Conservation (phyloP, 345 rosid genomes). For the Pistacia vera region DNA sequence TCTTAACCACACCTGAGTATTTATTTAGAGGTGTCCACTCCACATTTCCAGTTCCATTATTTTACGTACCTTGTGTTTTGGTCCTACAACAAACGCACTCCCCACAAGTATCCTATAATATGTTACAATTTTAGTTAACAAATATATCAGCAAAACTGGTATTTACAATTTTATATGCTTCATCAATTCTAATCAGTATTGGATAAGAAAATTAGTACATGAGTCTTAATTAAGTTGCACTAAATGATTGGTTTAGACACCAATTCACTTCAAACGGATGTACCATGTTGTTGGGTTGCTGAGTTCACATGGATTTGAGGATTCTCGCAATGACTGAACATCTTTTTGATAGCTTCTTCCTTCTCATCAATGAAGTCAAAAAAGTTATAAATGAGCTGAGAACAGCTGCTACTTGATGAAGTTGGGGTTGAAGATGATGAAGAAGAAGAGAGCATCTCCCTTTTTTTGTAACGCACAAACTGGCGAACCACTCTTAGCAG, state of each 20-base stretch:
- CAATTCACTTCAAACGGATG: not conserved
- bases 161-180: conserved; percentile 7
- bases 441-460: conserved; percentile 28
- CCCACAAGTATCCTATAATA: too few relatives aligned
- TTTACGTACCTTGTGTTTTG: too few relatives aligned
- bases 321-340: conserved; percentile 46
- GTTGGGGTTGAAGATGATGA: conserved; percentile 17
- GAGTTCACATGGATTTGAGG: conserved; percentile 31
- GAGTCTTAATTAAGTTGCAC: not conserved
- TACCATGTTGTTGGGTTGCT: conserved; percentile 5
- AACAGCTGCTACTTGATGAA: conserved; percentile 32
- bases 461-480: conserved; percentile 52
- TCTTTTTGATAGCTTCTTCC: conserved; percentile 78
- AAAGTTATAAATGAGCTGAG: conserved; percentile 49
- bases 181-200: not conserved
- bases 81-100: too few relatives aligned
- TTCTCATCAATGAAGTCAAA: conserved; percentile 76
- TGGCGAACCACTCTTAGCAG: conserved; percentile 51
- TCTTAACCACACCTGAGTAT: too few relatives aligned
- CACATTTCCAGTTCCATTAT: too few relatives aligned
- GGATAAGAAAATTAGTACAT: not conserved
- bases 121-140: too few relatives aligned
- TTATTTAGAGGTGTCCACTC: too few relatives aligned
- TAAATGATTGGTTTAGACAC: not conserved
- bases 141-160: not conserved